Conservation (phyloP, 2,329 filamentous ascomycete genomes). For the Diaporthe caulivora region DNA sequence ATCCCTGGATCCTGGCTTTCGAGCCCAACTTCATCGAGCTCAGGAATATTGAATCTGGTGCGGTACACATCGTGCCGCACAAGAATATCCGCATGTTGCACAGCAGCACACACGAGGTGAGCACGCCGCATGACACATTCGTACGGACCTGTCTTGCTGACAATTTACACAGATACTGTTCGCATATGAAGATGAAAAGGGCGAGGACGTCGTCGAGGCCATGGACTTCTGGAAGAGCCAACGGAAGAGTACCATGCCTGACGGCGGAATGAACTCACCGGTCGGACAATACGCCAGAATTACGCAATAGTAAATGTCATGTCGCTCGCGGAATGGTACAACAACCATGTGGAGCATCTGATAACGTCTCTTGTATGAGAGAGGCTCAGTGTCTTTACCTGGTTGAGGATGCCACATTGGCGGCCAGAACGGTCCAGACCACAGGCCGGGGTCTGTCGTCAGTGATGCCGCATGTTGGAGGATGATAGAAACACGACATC, state of each 20-base stretch:
- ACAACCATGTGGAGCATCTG: neutral
- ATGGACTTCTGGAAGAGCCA: constrained; percentile 92
- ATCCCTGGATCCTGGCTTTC: constrained; percentile 97
- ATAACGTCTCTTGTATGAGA: neutral
- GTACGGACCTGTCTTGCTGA: constrained; percentile 42
- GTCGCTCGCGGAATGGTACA: neutral
- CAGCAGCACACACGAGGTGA: constrained; percentile 95
- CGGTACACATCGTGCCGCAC: constrained; percentile 94
- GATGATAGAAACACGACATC: neutral
- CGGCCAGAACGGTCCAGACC: neutral
- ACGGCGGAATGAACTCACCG: constrained; percentile 34
- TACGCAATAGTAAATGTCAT: constrained; percentile 33
- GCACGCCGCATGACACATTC: constrained; percentile 43
- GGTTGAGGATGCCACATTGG: neutral
- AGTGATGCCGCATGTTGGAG: neutral
- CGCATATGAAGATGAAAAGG: constrained; percentile 95
- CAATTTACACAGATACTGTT: constrained; percentile 81
- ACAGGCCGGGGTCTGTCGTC: neutral
- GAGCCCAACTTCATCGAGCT: constrained; percentile 98
- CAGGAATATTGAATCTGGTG: constrained; percentile 92
- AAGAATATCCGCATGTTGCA: constrained; percentile 98
- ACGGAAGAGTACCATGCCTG: constrained; percentile 58
- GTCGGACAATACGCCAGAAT: constrained; percentile 37
- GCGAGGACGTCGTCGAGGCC: constrained; percentile 92
- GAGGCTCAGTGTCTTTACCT: neutral